Percentiles rank a stretch among this genome's conserved stretches.
These are phyloP conservation scores for Gossypium lobatum DNA, from an alignment of 441 rosid genomes.

Conservation along the genomic window DNA sequence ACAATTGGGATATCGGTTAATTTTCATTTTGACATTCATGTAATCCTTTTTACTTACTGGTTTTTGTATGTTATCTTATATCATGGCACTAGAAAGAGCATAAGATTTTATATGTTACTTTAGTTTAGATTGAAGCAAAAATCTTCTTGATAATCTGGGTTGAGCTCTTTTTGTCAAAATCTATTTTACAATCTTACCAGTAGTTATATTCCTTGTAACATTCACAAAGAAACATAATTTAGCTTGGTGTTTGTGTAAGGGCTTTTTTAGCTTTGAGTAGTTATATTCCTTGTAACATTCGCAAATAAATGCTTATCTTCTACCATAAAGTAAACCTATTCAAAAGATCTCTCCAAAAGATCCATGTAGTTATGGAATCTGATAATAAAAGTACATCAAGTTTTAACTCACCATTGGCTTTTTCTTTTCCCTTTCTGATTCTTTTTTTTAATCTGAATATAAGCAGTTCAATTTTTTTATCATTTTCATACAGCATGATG, in stretches of 20 bases:
- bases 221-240: background rate
- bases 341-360: background rate
- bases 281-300: background rate
- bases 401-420: background rate
- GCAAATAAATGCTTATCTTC: background rate
- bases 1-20: background rate
- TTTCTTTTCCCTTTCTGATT: background rate
- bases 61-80: background rate
- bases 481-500: slow-evolving; percentile 69
- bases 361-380: background rate
- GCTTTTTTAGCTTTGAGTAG: background rate
- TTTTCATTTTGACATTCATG: background rate
- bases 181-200: background rate
- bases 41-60: background rate
- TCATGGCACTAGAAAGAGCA: background rate
- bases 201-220: background rate
- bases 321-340: background rate
- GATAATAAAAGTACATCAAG: background rate
- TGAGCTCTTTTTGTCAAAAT: background rate
- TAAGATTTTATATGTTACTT: background rate
- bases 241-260: background rate
- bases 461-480: background rate
- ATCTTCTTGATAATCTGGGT: background rate
- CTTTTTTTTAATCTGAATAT: background rate
- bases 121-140: background rate